Percentiles rank a stretch among this genome's conserved stretches.
phyloP scores from a whole-genome alignment of 139 green algal species.

The Zygnema circumcarinatum region DNA sequence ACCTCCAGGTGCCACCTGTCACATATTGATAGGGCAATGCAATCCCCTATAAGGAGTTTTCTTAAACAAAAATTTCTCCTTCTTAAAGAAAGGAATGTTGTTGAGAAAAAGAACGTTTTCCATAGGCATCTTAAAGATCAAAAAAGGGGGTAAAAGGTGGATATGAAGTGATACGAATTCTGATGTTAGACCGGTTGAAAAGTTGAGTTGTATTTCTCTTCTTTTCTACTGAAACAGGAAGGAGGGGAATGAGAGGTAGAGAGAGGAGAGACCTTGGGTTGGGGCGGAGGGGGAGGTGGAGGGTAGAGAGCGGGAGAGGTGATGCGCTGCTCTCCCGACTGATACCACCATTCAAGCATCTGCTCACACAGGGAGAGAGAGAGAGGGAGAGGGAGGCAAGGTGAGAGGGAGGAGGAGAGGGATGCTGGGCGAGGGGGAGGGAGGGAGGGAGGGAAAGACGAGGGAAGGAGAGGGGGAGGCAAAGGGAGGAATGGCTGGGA shows the following conservation, averaged over 20 bases:
- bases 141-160: constrained; percentile 9
- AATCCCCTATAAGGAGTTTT: too few species aligned
- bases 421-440: not conserved
- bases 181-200: not conserved
- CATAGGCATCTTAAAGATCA: not conserved
- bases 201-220: not conserved
- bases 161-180: not conserved
- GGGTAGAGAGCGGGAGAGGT: constrained; percentile 64
- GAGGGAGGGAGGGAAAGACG: not conserved
- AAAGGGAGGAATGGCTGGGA: too few species aligned
- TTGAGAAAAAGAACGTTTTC: too few species aligned
- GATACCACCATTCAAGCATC: constrained; percentile 94
- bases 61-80: too few species aligned
- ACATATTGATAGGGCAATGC: not conserved
- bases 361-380: too few species aligned
- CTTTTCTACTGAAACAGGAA: too few species aligned
- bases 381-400: too few species aligned
- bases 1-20: constrained; percentile 61
- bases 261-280: constrained; percentile 34
- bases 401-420: not conserved
- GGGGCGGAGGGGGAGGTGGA: constrained; percentile 54
- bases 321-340: constrained; percentile 78
- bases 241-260: not conserved
- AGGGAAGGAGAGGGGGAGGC: not conserved
- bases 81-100: too few species aligned